Evolutionary conservation across 2,329 filamentous ascomycete genomes (phyloP), one percentile per base, ranked within the genome.

Genomic region (Colletotrichum tamarilloi): DNA sequence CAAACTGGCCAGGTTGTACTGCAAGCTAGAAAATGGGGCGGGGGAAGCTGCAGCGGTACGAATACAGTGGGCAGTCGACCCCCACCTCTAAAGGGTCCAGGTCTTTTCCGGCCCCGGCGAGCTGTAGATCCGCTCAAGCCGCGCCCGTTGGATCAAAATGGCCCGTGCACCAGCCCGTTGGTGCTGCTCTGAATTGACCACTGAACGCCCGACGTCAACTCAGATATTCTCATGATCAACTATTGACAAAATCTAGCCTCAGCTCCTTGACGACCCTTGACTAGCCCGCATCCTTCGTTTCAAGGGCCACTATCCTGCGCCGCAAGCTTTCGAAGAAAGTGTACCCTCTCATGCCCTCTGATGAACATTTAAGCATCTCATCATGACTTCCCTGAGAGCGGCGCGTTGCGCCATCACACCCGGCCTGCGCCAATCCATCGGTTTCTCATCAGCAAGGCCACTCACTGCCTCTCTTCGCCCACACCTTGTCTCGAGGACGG

Each of bases 1-100:
- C 42, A 66, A 73, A 66, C 53, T 71, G 71, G 71, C 67, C 71
- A 73, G 71, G 67, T 66, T 71, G 71, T 73, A 71, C 56, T 38
- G 67, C 55, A 65, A 73, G 67, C 70, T 70, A 52, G 46, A 66
- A 57, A 69, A 49, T 49, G 67, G 55, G 46, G 69, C 52, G 53
- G 69, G 72, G 72, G 60, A 46, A 59, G 69, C 64, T 73, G 70
- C 60, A 65, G 71, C 55, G 46, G 35, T 56, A 42, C 38, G 38
- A 42, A 7, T 42, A 65, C 49, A 62, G 35, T 53, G 67, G 35
- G 22, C n/a, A 67, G 69, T 68, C 32, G 59, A 49, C 32, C 65
- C 60, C 56, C 32, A 22, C 67, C 42, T 49, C 42, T 49, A 22
- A 30, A 73, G 67, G 70, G 55, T 69, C 58, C 70, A 60, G 30